Conservation (phyloP, 2,329 filamentous ascomycete genomes). For the Alternaria arborescens region DNA sequence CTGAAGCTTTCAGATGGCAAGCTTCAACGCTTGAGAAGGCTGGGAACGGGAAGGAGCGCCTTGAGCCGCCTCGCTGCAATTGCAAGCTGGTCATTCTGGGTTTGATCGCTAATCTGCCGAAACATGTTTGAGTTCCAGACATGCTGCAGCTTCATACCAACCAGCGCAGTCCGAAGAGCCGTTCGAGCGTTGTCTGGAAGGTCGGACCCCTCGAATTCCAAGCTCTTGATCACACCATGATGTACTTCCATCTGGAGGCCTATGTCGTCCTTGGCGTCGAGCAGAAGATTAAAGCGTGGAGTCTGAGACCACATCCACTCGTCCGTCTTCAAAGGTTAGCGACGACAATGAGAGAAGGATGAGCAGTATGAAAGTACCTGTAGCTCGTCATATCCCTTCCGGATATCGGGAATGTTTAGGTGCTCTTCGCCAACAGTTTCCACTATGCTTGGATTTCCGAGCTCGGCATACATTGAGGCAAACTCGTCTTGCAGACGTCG, state of each 20-base stretch:
- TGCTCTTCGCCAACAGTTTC: conserved; percentile 63
- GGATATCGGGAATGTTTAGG: conserved; percentile 63
- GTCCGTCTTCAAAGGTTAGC: conserved; percentile 60
- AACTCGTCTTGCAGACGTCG: conserved; percentile 66
- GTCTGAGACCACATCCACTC: conserved; percentile 88
- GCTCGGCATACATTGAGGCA: conserved; percentile 67
- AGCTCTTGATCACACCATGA: conserved; percentile 65
- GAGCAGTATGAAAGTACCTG: conserved; percentile 56
- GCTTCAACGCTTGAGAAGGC: conserved; percentile 18
- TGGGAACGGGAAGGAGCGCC: conserved; percentile 33
- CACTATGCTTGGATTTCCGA: conserved; percentile 49
- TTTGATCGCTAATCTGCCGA: conserved; percentile 24
- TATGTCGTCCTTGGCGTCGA: conserved; percentile 58
- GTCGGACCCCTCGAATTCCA: conserved; percentile 43
- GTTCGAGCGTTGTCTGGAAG: conserved; percentile 19
- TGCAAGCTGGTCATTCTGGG: conserved; percentile 22
- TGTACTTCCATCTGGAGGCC: conserved; percentile 50
- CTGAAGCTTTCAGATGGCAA: not conserved
- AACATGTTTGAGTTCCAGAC: conserved; percentile 53
- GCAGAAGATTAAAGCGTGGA: conserved; percentile 75
- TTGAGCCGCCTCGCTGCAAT: conserved; percentile 31
- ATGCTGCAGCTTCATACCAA: conserved; percentile 59
- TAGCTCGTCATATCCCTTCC: conserved; percentile 69
- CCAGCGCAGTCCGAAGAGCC: conserved; percentile 27
- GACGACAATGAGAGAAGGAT: not conserved